phyloP scores from a whole-genome alignment of 495 filamentous ascomycete species.

The Podospora pseudopauciseta region DNA sequence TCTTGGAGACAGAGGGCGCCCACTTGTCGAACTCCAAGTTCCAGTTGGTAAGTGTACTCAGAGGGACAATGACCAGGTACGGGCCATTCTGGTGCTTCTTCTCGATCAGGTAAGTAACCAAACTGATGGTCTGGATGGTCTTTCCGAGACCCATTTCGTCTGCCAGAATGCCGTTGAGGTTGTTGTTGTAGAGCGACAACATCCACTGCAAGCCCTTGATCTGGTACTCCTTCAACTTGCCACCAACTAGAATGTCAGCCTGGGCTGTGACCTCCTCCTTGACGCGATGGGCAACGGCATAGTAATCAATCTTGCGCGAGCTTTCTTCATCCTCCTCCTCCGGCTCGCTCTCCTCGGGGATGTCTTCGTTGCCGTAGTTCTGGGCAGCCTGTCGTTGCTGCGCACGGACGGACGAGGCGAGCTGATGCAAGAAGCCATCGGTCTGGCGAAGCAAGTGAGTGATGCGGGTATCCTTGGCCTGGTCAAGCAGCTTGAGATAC shows the following conservation, averaged over 20 bases:
- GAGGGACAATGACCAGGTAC: constrained; percentile 92
- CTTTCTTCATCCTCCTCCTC: constrained; percentile 69
- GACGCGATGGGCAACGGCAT: constrained; percentile 92
- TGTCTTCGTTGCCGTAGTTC: constrained; percentile 62
- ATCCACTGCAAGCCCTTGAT: constrained; percentile 98
- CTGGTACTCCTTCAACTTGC: constrained; percentile 94
- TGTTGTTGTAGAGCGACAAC: constrained; percentile 99
- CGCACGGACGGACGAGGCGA: constrained; percentile 84
- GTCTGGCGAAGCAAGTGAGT: constrained; percentile 94
- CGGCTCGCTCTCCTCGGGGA: constrained; percentile 59
- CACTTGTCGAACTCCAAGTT: constrained; percentile 98
- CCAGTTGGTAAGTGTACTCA: constrained; percentile 98
- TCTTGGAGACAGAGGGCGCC: constrained; percentile 78
- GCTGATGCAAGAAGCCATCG: constrained; percentile 92
- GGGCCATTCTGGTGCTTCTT: constrained; percentile 89
- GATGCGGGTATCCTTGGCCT: constrained; percentile 98
- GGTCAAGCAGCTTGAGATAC: constrained; percentile 91
- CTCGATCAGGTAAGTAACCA: constrained; percentile 96
- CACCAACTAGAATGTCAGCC: constrained; percentile 81
- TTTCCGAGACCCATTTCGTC: constrained; percentile 99
- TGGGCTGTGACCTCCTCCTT: constrained; percentile 85
- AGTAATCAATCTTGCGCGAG: constrained; percentile 86
- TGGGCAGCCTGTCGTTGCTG: constrained; percentile 82
- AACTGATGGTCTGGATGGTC: constrained; percentile 97
- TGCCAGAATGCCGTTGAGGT: constrained; percentile 95